Conservation (phyloP, 2,329 filamentous ascomycete genomes). For the Fusarium sterilihyphosum region DNA sequence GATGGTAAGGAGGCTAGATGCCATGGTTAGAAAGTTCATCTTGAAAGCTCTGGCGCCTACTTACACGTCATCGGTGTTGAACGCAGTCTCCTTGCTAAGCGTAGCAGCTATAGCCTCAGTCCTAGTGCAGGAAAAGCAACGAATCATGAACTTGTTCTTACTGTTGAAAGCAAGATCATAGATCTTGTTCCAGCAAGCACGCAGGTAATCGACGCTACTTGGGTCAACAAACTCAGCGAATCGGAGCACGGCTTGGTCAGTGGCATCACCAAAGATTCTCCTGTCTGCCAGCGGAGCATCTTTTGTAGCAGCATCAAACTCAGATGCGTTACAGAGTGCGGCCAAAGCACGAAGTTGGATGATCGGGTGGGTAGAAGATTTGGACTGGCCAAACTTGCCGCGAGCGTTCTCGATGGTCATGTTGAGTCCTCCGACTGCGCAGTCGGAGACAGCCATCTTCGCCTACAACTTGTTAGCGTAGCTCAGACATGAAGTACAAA, state of each 20-base stretch:
- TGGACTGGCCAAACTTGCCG: conserved; percentile 46
- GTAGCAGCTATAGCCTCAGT: conserved; percentile 59
- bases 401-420: conserved; percentile 63
- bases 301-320: conserved; percentile 74
- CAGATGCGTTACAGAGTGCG: conserved; percentile 78
- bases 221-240: conserved; percentile 70
- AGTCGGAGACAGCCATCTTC: conserved; percentile 78
- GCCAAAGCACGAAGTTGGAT: conserved; percentile 69
- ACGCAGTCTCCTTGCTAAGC: neutral
- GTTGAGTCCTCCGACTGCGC: conserved; percentile 63
- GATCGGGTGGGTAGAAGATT: conserved; percentile 52
- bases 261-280: conserved; percentile 78
- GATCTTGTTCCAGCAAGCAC: conserved; percentile 70
- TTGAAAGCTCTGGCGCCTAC: accelerated
- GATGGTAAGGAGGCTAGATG: conserved; percentile 69
- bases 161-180: conserved; percentile 81
- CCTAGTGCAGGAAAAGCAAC: neutral
- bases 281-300: conserved; percentile 68
- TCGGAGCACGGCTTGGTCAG: conserved; percentile 77
- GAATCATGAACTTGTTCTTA: conserved; percentile 85
- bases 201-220: conserved; percentile 62
- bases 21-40: neutral
- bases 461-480: conserved; percentile 59
- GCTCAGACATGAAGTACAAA: accelerated
- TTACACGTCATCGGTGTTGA: conserved; percentile 14